Conservation (phyloP, 331 rosid species). For the Saraca asoca region DNA sequence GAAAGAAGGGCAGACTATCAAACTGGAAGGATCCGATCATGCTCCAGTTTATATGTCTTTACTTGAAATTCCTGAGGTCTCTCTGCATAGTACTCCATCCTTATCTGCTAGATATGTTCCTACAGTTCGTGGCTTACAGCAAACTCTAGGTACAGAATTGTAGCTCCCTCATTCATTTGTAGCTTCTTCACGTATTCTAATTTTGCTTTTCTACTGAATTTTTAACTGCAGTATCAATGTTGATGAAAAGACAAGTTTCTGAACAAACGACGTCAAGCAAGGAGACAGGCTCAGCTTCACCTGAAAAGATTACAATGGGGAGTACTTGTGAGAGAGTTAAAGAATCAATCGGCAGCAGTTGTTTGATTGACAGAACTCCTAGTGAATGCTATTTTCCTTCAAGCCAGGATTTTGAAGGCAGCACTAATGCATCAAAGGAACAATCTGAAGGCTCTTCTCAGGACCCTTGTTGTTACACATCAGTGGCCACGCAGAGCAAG, state of each 20-base stretch:
- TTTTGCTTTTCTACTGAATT: conserved; percentile 8
- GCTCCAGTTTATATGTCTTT: conserved; percentile 78
- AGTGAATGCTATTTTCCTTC: conserved; percentile 39
- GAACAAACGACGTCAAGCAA: conserved; percentile 42
- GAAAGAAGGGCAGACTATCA: conserved; percentile 75
- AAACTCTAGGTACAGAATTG: conserved; percentile 65
- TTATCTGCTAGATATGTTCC: conserved; percentile 86
- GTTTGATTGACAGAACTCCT: conserved; percentile 23
- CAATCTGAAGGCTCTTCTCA: conserved; percentile 32
- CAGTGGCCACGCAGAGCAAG: conserved; percentile 21
- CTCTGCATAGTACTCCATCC: conserved; percentile 74
- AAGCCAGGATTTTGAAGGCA: conserved; percentile 45
- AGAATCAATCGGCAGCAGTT: conserved; percentile 38
- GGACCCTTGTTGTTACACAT: conserved; percentile 29
- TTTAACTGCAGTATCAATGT: conserved; percentile 66
- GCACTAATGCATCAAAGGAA: conserved; percentile 33
- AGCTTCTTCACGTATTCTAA: conserved; percentile 15
- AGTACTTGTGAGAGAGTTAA: conserved; percentile 38
- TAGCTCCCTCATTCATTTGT: conserved; percentile 28
- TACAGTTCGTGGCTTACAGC: conserved; percentile 83
- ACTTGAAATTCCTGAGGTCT: conserved; percentile 59
- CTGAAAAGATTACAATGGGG: conserved; percentile 34
- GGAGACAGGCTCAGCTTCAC: conserved; percentile 29
- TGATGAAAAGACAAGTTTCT: conserved; percentile 64
- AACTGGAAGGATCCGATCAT: conserved; percentile 95